Conservation (phyloP, 192 early-diverging fungal species). For the Backusella morwellensis region DNA sequence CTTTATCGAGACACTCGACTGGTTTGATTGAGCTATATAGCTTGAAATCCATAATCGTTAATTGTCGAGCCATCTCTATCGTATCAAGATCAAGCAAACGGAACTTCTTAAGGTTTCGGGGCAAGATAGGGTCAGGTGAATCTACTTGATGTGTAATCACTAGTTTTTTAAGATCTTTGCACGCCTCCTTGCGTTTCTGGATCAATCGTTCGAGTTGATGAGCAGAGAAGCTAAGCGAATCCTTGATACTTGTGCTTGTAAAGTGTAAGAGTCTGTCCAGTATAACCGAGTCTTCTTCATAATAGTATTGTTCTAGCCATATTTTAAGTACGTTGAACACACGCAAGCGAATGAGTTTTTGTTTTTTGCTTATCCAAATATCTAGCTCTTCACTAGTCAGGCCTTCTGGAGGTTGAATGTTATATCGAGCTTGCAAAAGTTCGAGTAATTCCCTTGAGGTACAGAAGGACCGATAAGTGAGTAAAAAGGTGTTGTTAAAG, state of each 20-base stretch:
- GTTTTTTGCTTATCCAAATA: constrained; percentile 86
- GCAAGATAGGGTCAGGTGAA: constrained; percentile 78
- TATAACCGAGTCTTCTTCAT: constrained; percentile 66
- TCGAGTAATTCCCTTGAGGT: constrained; percentile 76
- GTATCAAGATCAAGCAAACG: constrained; percentile 88
- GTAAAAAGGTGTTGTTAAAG: constrained; percentile 85
- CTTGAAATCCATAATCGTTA: constrained; percentile 90
- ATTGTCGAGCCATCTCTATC: constrained; percentile 89
- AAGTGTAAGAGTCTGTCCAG: constrained; percentile 75
- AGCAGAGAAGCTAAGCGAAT: constrained; percentile 65
- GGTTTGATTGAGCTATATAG: constrained; percentile 82
- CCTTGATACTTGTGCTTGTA: constrained; percentile 63
- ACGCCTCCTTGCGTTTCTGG: constrained; percentile 63
- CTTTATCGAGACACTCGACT: constrained; percentile 88
- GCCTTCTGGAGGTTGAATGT: constrained; percentile 66
- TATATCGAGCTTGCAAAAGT: constrained; percentile 74
- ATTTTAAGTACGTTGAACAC: constrained; percentile 93
- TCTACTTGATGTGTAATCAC: constrained; percentile 59
- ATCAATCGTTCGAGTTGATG: constrained; percentile 75
- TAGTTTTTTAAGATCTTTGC: constrained; percentile 58
- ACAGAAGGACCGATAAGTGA: constrained; percentile 94
- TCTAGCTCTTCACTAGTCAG: constrained; percentile 62
- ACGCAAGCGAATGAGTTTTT: constrained; percentile 83
- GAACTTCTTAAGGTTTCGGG: constrained; percentile 75
- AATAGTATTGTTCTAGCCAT: constrained; percentile 94